These are phyloP conservation scores for Cochlearia excelsa DNA, from an alignment of 345 rosid species.

Conservation along the genomic window DNA sequence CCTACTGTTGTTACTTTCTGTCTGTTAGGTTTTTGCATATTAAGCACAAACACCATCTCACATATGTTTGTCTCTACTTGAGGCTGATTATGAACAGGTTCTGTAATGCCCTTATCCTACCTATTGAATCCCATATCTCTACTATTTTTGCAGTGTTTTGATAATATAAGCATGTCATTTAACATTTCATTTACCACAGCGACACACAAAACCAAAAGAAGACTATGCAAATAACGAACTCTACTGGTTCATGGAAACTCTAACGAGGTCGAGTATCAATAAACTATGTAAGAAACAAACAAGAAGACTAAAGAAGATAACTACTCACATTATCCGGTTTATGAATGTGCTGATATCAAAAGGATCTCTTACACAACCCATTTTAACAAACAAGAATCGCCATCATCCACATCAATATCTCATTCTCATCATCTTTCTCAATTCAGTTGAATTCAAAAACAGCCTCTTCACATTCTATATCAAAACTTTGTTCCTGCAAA, in stretches of 20 bases:
- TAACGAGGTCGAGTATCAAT: slow-evolving; percentile 5
- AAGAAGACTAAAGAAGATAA: slow-evolving; percentile 10
- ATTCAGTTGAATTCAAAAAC: slow-evolving; percentile 25
- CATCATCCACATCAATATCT: not conserved
- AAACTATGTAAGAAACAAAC: slow-evolving; percentile 4
- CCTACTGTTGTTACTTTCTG: not conserved
- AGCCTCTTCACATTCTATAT: slow-evolving; percentile 44
- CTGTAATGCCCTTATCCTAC: slow-evolving; percentile 8
- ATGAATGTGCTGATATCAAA: slow-evolving; percentile 7
- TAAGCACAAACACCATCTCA: slow-evolving; percentile 8
- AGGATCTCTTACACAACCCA: slow-evolving; percentile 19
- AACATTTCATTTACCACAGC: not conserved
- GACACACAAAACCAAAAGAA: not conserved
- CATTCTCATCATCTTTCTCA: slow-evolving; percentile 14
- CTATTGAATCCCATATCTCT: not conserved
- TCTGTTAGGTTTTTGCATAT: not conserved
- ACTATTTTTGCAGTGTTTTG: not conserved
- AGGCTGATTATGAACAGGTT: slow-evolving; percentile 11
- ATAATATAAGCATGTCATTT: not conserved
- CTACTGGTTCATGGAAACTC: not conserved
- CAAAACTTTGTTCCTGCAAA: slow-evolving; percentile 86
- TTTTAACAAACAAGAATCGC: slow-evolving; percentile 20
- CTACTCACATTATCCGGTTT: slow-evolving; percentile 11
- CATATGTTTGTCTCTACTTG: slow-evolving; percentile 12
- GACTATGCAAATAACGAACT: not conserved